Evolutionary conservation across 352 stramenopile species (phyloP).

Genomic region (Globisporangium nodosum): DNA sequence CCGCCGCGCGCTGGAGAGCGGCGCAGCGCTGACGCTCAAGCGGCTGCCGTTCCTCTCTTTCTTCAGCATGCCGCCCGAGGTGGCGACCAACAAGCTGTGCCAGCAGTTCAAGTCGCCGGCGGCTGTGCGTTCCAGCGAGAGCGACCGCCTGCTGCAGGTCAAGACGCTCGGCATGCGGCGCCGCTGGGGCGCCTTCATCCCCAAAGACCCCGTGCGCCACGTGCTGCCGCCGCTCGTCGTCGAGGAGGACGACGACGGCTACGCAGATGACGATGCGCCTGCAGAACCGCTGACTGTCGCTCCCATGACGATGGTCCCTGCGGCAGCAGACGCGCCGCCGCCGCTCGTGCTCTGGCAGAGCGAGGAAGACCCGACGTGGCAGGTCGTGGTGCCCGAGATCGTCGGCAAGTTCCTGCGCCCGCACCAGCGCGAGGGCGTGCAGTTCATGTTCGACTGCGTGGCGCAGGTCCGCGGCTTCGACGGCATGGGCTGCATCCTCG

Average conservation of each 20-base stretch:
- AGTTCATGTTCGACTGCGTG: slow-evolving; percentile 97
- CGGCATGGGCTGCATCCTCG: slow-evolving; percentile 81
- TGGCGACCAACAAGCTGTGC: slow-evolving; percentile 45
- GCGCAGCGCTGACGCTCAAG: slow-evolving; percentile 59
- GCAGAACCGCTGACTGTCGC: slow-evolving; percentile 18
- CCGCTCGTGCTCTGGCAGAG: slow-evolving; percentile 81
- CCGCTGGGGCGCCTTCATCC: slow-evolving; percentile 38
- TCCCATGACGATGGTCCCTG: slow-evolving; percentile 8
- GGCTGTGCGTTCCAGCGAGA: slow-evolving; percentile 59
- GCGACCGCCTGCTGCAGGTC: slow-evolving; percentile 64
- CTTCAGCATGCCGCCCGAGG: slow-evolving; percentile 54
- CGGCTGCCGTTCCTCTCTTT: slow-evolving; percentile 80
- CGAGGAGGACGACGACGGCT: slow-evolving; percentile 37
- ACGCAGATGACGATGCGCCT: slow-evolving; percentile 23
- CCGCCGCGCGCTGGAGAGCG: slow-evolving; percentile 42
- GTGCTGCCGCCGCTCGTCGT: slow-evolving; percentile 56
- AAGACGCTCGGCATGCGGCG: slow-evolving; percentile 84
- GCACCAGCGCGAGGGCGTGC: slow-evolving; percentile 94
- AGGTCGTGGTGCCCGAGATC: slow-evolving; percentile 84
- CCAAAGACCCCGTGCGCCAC: slow-evolving; percentile 59
- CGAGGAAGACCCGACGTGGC: slow-evolving; percentile 47
- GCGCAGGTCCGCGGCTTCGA: slow-evolving; percentile 68
- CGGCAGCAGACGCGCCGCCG: slow-evolving; percentile 32
- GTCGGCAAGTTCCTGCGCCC: slow-evolving; percentile 94
- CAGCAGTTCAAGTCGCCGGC: slow-evolving; percentile 79